Evolutionary conservation across 1,139 yeast genomes (phyloP).

Genomic region (Trichomonascaceae sp.): DNA sequence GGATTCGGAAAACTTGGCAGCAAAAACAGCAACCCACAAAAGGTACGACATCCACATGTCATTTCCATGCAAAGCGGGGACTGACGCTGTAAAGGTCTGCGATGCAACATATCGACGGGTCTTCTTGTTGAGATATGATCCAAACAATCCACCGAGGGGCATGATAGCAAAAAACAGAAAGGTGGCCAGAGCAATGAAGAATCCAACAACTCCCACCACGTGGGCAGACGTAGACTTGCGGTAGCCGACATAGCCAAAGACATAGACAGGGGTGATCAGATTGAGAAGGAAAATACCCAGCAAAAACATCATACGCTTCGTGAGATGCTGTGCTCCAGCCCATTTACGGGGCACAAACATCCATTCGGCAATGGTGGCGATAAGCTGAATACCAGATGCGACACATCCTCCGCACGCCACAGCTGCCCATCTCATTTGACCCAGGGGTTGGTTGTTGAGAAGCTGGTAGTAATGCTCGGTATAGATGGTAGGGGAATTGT

Average conservation of each 20-base stretch:
- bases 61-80: conserved; percentile 64
- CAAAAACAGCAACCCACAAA: conserved; percentile 78
- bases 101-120: conserved; percentile 87
- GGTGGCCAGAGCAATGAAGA: conserved; percentile 78
- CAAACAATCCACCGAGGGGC: conserved; percentile 96
- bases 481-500: conserved; percentile 82
- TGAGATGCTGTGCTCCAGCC: conserved; percentile 98
- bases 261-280: conserved; percentile 77
- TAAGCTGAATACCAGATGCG: conserved; percentile 67
- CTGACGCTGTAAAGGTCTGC: conserved; percentile 92
- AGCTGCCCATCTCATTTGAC: conserved; percentile 86
- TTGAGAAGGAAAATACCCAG: conserved; percentile 53
- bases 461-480: conserved; percentile 78
- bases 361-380: conserved; percentile 91
- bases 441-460: conserved; percentile 68
- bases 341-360: conserved; percentile 92
- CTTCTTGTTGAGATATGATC: conserved; percentile 75
- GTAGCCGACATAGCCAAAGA: conserved; percentile 62
- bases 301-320: conserved; percentile 74
- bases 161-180: conserved; percentile 76
- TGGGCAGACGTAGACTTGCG: conserved; percentile 62
- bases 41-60: conserved; percentile 96
- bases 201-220: conserved; percentile 75
- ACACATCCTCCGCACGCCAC: conserved; percentile 87
- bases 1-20: conserved; percentile 81